Evolutionary conservation across 2,329 filamentous ascomycete species (phyloP).

Genomic region (Fusarium odoratissimum): DNA sequence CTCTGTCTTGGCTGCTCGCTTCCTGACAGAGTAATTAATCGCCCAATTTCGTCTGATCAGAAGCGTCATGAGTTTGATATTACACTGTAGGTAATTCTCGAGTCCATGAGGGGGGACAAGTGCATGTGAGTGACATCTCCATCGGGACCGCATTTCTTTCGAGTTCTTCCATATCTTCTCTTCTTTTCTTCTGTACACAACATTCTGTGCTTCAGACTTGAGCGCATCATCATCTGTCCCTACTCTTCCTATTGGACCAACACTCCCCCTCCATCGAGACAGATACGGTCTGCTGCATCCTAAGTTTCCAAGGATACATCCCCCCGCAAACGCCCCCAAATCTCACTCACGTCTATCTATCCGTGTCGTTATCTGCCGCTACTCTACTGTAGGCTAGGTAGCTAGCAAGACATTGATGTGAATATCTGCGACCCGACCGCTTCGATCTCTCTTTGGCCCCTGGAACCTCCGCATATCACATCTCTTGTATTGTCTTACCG

Average conservation of each 20-base stretch:
- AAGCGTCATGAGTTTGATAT: conserved; percentile 21
- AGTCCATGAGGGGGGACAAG: not conserved
- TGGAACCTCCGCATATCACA: conserved; percentile 6
- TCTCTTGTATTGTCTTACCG: conserved; percentile 17
- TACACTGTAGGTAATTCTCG: not conserved
- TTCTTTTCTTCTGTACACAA: conserved; percentile 1
- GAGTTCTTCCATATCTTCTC: not conserved
- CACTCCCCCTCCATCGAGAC: conserved; percentile 11
- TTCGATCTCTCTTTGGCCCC: conserved; percentile 1
- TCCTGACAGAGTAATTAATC: conserved; percentile 28
- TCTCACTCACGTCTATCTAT: conserved; percentile 27
- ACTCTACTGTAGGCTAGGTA: conserved; percentile 3
- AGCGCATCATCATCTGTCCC: conserved; percentile 16
- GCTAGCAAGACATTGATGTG: not conserved
- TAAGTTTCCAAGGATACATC: conserved; percentile 24
- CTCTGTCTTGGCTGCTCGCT: conserved; percentile 27
- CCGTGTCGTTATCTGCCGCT: conserved; percentile 19
- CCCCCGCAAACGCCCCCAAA: conserved; percentile 34
- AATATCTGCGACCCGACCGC: conserved; percentile 7
- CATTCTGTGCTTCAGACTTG: conserved; percentile 21
- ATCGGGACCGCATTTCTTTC: not conserved
- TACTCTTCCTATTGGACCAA: conserved; percentile 19
- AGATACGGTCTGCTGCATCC: conserved; percentile 33
- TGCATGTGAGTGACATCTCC: not conserved
- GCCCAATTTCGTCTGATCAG: conserved; percentile 13